A percentile compares a stretch with the other conserved stretches of the same genome.
These are phyloP conservation scores for Wickerhamiella parazyma DNA, from an alignment of 805 yeast species.

Conservation along the genomic window DNA sequence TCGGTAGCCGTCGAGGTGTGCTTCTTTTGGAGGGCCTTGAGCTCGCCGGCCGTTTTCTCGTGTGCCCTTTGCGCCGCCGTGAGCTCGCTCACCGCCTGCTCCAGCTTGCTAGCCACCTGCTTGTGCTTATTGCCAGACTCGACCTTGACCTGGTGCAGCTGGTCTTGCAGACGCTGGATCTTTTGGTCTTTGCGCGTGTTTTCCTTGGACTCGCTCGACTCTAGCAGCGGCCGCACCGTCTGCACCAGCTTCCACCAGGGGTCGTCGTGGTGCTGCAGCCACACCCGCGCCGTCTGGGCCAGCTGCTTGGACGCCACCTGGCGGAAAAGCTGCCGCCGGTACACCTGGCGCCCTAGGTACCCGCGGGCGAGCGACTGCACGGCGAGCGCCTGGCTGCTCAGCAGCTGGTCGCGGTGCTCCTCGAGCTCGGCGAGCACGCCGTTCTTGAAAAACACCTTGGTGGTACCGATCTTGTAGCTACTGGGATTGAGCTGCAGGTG, in stretches of 20 bases:
- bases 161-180: slow-evolving; percentile 24
- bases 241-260: slow-evolving; percentile 72
- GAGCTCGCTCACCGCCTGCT: too few species aligned
- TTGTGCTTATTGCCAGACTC: not conserved
- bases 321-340: slow-evolving; percentile 38
- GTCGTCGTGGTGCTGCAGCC: slow-evolving; percentile 35
- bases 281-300: slow-evolving; percentile 43
- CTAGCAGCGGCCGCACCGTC: slow-evolving; percentile 61
- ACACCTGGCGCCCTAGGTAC: slow-evolving; percentile 36
- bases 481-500: slow-evolving; percentile 46
- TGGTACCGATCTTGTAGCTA: slow-evolving; percentile 53
- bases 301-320: slow-evolving; percentile 60
- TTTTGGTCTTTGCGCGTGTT: slow-evolving; percentile 16
- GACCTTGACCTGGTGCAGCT: slow-evolving; percentile 22
- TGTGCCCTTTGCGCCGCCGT: too few species aligned
- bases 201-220: slow-evolving; percentile 27
- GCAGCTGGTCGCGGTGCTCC: slow-evolving; percentile 51
- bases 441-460: slow-evolving; percentile 61
- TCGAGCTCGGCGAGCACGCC: slow-evolving; percentile 72
- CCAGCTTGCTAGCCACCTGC: not conserved
- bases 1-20: slow-evolving; percentile 3
- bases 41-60: too few species aligned
- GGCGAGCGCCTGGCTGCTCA: slow-evolving; percentile 40
- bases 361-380: slow-evolving; percentile 63
- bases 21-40: not conserved